Evolutionary conservation across 2,329 filamentous ascomycete genomes (phyloP).

Genomic region (Fragosphaeria purpurea): DNA sequence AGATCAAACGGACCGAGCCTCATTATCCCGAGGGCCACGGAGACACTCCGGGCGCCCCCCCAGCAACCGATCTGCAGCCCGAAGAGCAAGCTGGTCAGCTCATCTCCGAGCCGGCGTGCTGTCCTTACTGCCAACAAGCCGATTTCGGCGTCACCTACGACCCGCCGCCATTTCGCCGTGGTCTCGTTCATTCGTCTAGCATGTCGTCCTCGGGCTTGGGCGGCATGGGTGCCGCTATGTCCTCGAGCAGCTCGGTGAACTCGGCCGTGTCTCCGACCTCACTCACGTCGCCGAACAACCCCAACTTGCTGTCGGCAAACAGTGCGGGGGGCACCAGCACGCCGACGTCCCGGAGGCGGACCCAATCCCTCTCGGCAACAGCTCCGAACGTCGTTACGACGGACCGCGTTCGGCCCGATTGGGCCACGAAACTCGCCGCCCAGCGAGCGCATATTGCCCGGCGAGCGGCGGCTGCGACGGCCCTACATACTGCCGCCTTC

Average conservation of each 20-base stretch:
- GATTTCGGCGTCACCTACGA: constrained; percentile 97
- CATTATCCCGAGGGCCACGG: constrained; percentile 72
- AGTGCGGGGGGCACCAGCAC: constrained; percentile 17
- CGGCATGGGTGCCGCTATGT: constrained; percentile 62
- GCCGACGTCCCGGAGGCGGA: constrained; percentile 28
- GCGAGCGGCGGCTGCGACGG: constrained; percentile 84
- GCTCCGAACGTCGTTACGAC: constrained; percentile 84
- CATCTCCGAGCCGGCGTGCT: constrained; percentile 82
- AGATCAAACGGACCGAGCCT: constrained; percentile 90
- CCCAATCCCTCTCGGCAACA: constrained; percentile 63
- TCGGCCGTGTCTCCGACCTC: constrained; percentile 38
- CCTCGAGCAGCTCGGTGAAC: constrained; percentile 71
- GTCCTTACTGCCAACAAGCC: constrained; percentile 88
- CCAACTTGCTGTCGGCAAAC: constrained; percentile 18
- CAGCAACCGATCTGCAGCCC: constrained; percentile 22
- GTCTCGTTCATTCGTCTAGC: constrained; percentile 56
- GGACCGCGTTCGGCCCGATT: constrained; percentile 85
- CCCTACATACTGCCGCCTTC: constrained; percentile 89
- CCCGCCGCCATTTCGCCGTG: constrained; percentile 76
- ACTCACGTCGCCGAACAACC: constrained; percentile 18
- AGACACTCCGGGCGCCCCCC: constrained; percentile 24
- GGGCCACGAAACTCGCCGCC: constrained; percentile 78
- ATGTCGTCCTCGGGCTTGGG: constrained; percentile 27
- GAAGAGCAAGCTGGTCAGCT: constrained; percentile 54
- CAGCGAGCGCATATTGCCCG: constrained; percentile 78